Evolutionary conservation across 2,329 filamentous ascomycete genomes (phyloP), one percentile per base, ranked within the genome.

Genomic region (Fusarium sp.): DNA sequence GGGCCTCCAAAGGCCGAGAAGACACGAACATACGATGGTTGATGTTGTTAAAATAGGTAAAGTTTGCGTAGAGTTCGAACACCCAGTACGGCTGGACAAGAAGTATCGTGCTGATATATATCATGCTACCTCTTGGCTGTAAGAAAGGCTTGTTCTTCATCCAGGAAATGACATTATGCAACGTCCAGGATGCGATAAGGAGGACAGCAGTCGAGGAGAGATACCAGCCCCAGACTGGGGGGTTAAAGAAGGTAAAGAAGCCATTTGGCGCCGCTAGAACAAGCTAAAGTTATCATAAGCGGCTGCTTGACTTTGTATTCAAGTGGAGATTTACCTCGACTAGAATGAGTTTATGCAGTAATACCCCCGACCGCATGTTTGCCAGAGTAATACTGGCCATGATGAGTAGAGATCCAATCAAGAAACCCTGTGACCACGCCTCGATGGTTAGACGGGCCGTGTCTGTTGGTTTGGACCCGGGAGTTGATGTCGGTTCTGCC

Each of bases 141-240:
- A 90, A 79, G 70, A 90, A 89, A 0, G 88, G 88, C 58, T 83
- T 84, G 67, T 86, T 88, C 77, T 90, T 90, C 77, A 91, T 84
- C 89, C 88, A 91, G 0, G 88, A 84, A 64, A 91, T 87, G 64
- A 90, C 82, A 67, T 90, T 91, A 76, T 91, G 89, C 8, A 91
- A 77, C 11, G 81, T 83, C 86, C 87, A 90, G 4, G 86, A 89
- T n/a, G 83, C 79, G 68, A 89, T 89, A 23, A 91, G 82, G 16
- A 86, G 83, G 7, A 90, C 84, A 7, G 86, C 88, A 2, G 86
- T 87, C 23, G 83, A 80, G 2, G 86, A 88, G 3, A 90, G 81
- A 77, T 89, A 90, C 88, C 88, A 90, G 53, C 86, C 87, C 73
- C 88, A 89, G 3, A 81, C 80, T 0, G 86, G 85, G 8, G 73